These are phyloP conservation scores for Mycena kentingensis DNA, from an alignment of 768 basidiomycete species.

Conservation along the genomic window DNA sequence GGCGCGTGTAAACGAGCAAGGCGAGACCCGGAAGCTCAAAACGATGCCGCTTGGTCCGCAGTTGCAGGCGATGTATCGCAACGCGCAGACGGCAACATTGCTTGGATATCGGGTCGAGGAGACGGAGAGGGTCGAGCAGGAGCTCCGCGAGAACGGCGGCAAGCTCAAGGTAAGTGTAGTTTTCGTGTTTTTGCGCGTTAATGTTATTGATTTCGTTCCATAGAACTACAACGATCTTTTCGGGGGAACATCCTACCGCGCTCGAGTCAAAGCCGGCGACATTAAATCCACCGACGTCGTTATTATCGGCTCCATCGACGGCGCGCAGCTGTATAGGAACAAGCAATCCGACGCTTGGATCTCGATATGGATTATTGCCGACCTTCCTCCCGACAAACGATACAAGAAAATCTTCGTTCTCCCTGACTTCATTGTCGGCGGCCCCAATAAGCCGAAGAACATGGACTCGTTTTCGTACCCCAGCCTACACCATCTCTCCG, in stretches of 20 bases:
- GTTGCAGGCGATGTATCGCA: conserved; percentile 15
- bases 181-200: no score
- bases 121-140: no score
- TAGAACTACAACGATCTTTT: background rate
- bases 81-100: conserved; percentile 1
- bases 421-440: conserved; percentile 36
- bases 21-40: background rate
- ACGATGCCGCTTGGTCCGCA: conserved; percentile 19
- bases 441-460: conserved; percentile 38
- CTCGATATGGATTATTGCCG: conserved; percentile 40
- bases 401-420: conserved; percentile 38
- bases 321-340: conserved; percentile 41
- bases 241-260: background rate
- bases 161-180: no score
- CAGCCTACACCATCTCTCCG: conserved; percentile 35
- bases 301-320: conserved; percentile 40
- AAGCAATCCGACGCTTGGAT: conserved; percentile 37
- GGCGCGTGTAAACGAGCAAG: background rate
- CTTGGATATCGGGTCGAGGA: background rate
- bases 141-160: no score
- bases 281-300: conserved; percentile 28
- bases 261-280: background rate
- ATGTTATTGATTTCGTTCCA: no score
- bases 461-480: conserved; percentile 37
- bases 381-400: conserved; percentile 28